These are phyloP conservation scores for Pleurozium schreberi DNA, from an alignment of 225 moss, liverwort and hornwort species.

Conservation along the genomic window DNA sequence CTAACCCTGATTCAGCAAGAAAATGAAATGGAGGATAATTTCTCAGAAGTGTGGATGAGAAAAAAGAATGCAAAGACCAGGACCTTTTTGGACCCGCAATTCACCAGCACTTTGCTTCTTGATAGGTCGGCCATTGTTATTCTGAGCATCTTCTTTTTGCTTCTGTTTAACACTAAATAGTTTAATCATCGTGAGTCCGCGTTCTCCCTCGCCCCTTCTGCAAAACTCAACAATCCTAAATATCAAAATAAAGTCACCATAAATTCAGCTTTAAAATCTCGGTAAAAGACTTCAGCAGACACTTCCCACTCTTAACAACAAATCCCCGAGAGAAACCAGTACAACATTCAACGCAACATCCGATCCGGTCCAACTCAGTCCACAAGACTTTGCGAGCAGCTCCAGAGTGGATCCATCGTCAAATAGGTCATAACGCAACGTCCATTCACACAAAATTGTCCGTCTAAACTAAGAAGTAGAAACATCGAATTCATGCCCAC, in stretches of 20 bases:
- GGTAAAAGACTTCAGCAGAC: neutral
- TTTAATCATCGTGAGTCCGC: conserved; percentile 92
- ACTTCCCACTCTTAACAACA: neutral
- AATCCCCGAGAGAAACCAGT: neutral
- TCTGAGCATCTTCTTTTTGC: conserved; percentile 93
- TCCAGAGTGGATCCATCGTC: neutral
- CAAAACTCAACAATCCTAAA: neutral
- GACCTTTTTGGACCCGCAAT: conserved; percentile 96
- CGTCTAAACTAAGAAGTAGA: neutral
- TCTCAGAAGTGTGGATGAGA: neutral
- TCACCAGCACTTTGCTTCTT: conserved; percentile 98
- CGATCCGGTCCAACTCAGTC: neutral
- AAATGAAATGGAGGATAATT: neutral
- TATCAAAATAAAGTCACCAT: neutral
- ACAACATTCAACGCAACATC: neutral
- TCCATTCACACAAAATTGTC: neutral
- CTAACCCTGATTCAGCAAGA: neutral
- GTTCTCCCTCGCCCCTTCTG: conserved; percentile 31
- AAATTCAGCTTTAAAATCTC: neutral
- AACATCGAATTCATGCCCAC: neutral
- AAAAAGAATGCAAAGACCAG: neutral
- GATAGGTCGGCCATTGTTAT: conserved; percentile 91
- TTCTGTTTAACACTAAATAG: conserved; percentile 98
- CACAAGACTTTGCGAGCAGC: neutral
- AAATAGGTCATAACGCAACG: neutral